Base-by-base conservation (phyloP, 2,329 filamentous ascomycete genomes). In the Zymoseptoria crescenta region DNA sequence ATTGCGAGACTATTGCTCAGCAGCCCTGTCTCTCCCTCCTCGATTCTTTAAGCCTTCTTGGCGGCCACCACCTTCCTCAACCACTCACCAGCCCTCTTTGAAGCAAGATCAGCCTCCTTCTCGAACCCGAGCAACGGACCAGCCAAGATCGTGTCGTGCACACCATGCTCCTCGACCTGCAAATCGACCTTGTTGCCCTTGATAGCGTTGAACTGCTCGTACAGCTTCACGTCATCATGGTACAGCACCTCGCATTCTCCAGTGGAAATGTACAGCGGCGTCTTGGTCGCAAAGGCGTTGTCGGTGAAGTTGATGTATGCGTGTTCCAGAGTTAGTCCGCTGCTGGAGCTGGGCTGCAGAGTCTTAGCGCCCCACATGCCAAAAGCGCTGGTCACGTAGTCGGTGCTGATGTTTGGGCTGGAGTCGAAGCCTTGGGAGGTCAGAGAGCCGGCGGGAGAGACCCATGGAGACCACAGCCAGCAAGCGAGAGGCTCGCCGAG, bases 121-220 rank as follows among this genome's bases (percentile, higher is more conserved):
- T 74, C 65, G 60, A 79, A 81, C 0, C 79, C 79, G 2, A 78
- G 21, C 1, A 72, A 16, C 19, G 70, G 60, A 0, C 75, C 79
- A 1, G 77, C 2, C 1, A 77, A 54, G 19, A 80, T 59, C 6
- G 80, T 75, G 67, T 81, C 80, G 64, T 82, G 80, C 20, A 74
- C 74, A 3, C 72, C 76, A 8, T 68, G 60, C 53, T 73, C 63
- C 63, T 77, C 76, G 2, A 77, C 68, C 62, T 77, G 71, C 10
- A 78, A 59, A 55, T 72, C 71, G 1, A 80, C 70, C 49, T 70
- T 64, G 59, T 79, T 80, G 0, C 76, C 77, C 49, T 68, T 65
- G 10, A 72, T 56, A 6, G 64, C 64, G 57, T 65, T 66, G 72
- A 79, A 74, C 54, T 70, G 66, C 56, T 73, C 68, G 24, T 68